Percentiles rank a stretch among this genome's conserved stretches.
These are phyloP conservation scores for Paracorniculantispora psalliotae DNA, from an alignment of 2,329 filamentous ascomycete species.

Conservation along the genomic window DNA sequence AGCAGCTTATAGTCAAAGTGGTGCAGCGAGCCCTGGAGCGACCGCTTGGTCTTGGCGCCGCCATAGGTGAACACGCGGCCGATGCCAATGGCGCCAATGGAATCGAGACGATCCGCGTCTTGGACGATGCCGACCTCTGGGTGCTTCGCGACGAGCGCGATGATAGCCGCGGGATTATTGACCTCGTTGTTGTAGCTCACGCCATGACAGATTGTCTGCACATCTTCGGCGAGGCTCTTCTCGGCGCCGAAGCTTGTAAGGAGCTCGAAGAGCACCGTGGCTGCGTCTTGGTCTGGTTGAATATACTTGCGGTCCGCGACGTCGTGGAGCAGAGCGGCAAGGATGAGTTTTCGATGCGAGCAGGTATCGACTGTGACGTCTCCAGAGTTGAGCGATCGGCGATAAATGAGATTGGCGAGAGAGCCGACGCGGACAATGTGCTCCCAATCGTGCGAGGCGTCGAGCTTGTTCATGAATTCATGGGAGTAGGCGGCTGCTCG, in stretches of 20 bases:
- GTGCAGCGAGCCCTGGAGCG: conserved; percentile 60
- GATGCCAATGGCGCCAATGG: conserved; percentile 81
- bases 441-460: conserved; percentile 81
- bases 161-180: conserved; percentile 56
- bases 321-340: conserved; percentile 75
- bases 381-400: conserved; percentile 35
- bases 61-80: conserved; percentile 57
- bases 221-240: conserved; percentile 53
- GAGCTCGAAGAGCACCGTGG: conserved; percentile 50
- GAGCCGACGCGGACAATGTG: conserved; percentile 76
- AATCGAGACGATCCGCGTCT: conserved; percentile 86
- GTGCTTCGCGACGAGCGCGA: conserved; percentile 51
- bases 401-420: conserved; percentile 62
- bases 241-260: conserved; percentile 55
- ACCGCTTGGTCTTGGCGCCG: conserved; percentile 57
- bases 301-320: conserved; percentile 83
- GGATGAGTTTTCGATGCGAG: conserved; percentile 50
- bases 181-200: conserved; percentile 75
- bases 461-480: conserved; percentile 70
- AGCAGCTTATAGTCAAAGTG: conserved; percentile 77
- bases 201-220: conserved; percentile 68
- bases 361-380: background rate
- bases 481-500: conserved; percentile 59
- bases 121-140: conserved; percentile 72
- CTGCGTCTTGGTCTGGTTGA: conserved; percentile 48